Evolutionary conservation across 2,329 filamentous ascomycete species (phyloP).

Genomic region (Phialemonium atrogriseum): DNA sequence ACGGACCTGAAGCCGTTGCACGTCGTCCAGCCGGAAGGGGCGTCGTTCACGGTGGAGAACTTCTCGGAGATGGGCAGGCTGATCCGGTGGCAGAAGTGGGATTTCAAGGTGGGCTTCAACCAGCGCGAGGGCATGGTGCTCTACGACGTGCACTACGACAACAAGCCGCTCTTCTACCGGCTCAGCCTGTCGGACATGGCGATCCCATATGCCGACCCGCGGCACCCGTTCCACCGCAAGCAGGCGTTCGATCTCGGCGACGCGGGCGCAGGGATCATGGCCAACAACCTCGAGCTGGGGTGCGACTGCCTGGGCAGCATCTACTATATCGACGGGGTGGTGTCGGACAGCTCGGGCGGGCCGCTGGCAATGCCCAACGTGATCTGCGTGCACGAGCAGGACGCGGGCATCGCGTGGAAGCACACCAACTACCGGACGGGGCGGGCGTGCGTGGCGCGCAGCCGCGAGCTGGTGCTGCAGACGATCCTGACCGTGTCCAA

Average conservation of each 20-base stretch:
- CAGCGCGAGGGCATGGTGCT: constrained; percentile 54
- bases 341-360: constrained; percentile 44
- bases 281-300: constrained; percentile 58
- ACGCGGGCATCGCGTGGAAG: constrained; percentile 62
- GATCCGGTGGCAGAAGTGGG: constrained; percentile 35
- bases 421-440: constrained; percentile 61
- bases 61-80: constrained; percentile 19
- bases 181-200: constrained; percentile 53
- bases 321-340: constrained; percentile 44
- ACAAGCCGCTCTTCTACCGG: constrained; percentile 50
- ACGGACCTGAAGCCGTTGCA: constrained; percentile 55
- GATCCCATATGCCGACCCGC: constrained; percentile 56
- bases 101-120: constrained; percentile 59
- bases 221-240: constrained; percentile 55
- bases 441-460: constrained; percentile 51
- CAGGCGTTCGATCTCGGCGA: constrained; percentile 62
- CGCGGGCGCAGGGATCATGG: constrained; percentile 53
- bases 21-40: constrained; percentile 54
- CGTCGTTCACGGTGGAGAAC: constrained; percentile 39
- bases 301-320: constrained; percentile 63
- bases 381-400: constrained; percentile 61
- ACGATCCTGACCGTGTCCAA: constrained; percentile 62
- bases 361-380: constrained; percentile 49
- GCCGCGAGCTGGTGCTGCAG: constrained; percentile 56
- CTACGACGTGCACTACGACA: constrained; percentile 54